These are phyloP conservation scores for Mortierella sp. DNA, from an alignment of 371 early-diverging fungal genomes.

Conservation along the genomic window DNA sequence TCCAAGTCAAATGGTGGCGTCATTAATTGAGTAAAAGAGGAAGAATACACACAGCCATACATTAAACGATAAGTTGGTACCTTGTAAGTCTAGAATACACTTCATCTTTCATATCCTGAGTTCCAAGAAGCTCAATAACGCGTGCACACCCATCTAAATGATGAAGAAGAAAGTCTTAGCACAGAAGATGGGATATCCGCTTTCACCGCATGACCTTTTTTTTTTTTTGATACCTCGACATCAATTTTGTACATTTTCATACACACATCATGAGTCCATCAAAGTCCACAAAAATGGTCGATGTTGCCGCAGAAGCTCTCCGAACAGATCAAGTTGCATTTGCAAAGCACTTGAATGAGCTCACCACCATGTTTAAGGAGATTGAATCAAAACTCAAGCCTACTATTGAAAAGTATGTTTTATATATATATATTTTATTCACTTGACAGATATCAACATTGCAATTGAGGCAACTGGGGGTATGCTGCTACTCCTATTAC, in stretches of 20 bases:
- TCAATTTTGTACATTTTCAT: neutral
- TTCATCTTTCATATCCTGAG: constrained; percentile 63
- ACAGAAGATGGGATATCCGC: neutral
- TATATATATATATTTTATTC: neutral
- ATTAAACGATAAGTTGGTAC: neutral
- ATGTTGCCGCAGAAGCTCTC: constrained; percentile 34
- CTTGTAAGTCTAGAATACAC: constrained; percentile 59
- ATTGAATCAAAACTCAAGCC: constrained; percentile 67
- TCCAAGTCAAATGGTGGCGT: neutral
- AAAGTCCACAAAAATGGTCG: constrained; percentile 20
- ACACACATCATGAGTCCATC: constrained; percentile 34
- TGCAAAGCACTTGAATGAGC: constrained; percentile 61
- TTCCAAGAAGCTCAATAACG: constrained; percentile 67
- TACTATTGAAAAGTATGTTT: constrained; percentile 63
- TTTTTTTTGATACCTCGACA: too few relatives aligned
- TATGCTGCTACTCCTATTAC: too few relatives aligned
- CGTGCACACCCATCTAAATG: constrained; percentile 73
- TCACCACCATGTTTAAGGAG: constrained; percentile 67
- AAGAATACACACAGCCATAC: neutral
- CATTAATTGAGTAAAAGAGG: neutral
- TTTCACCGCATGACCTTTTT: too few relatives aligned
- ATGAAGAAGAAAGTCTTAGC: neutral
- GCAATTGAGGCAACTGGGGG: too few relatives aligned
- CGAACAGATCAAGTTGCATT: constrained; percentile 54
- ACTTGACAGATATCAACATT: neutral